A percentile compares a stretch with the other conserved stretches of the same genome.
phyloP scores from a whole-genome alignment of 2,329 filamentous ascomycete species.

The Alternaria triticina region DNA sequence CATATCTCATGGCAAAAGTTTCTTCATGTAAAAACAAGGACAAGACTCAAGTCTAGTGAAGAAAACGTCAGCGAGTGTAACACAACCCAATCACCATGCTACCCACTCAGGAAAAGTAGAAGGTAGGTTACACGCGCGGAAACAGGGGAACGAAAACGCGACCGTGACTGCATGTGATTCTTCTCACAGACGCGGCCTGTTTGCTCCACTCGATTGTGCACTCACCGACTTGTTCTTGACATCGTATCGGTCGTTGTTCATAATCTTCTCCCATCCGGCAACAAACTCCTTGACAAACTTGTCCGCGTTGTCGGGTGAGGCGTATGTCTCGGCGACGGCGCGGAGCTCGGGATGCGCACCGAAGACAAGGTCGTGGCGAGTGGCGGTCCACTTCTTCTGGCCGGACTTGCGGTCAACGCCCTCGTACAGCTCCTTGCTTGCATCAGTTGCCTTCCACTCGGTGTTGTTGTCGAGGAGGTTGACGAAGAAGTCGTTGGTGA shows the following conservation, averaged over 20 bases:
- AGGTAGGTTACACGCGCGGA: neutral
- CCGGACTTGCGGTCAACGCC: slow-evolving; percentile 71
- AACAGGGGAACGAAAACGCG: neutral
- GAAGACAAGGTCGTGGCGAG: slow-evolving; percentile 72
- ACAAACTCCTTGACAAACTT: slow-evolving; percentile 77
- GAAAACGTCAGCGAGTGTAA: slow-evolving; percentile 14
- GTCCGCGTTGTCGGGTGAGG: slow-evolving; percentile 61
- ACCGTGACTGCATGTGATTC: slow-evolving; percentile 3
- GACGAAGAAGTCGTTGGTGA: slow-evolving; percentile 83
- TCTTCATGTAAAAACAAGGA: slow-evolving; percentile 10
- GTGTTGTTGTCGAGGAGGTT: slow-evolving; percentile 74
- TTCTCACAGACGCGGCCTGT: slow-evolving; percentile 32
- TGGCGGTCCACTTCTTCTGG: slow-evolving; percentile 71
- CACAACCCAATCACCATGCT: slow-evolving; percentile 8
- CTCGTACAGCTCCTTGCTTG: slow-evolving; percentile 64
- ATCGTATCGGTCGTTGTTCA: slow-evolving; percentile 75
- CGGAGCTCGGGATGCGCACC: slow-evolving; percentile 77
- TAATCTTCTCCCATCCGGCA: slow-evolving; percentile 74
- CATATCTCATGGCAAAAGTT: neutral
- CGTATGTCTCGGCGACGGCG: slow-evolving; percentile 74
- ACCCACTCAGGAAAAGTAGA: slow-evolving; percentile 1
- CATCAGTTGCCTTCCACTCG: slow-evolving; percentile 65
- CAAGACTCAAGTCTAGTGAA: slow-evolving; percentile 11
- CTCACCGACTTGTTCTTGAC: slow-evolving; percentile 43
- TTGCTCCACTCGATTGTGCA: slow-evolving; percentile 32